Evolutionary conservation across 345 rosid species (phyloP).

Genomic region (Geranium rotundifolium): DNA sequence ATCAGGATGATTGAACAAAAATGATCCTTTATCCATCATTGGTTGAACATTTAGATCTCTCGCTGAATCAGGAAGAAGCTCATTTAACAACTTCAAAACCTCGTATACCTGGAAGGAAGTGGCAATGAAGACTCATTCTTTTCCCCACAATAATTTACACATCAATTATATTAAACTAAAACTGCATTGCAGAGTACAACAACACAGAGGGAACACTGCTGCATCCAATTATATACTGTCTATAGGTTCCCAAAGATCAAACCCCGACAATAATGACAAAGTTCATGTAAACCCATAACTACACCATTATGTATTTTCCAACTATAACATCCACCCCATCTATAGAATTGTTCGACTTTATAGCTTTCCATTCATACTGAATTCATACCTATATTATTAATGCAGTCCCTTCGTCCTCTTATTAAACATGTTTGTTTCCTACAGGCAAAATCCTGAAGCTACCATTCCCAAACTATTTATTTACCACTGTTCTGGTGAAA

Average conservation of each 20-base stretch:
- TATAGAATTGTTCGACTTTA: background rate
- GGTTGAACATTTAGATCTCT: slow-evolving; percentile 30
- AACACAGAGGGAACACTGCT: background rate
- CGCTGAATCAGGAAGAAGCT: slow-evolving; percentile 56
- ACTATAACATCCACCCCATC: background rate
- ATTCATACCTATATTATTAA: too few relatives aligned
- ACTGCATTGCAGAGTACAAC: background rate
- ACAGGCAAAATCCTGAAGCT: background rate
- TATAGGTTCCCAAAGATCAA: too few relatives aligned
- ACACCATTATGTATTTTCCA: too few relatives aligned
- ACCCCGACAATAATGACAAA: too few relatives aligned
- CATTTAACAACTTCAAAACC: slow-evolving; percentile 80
- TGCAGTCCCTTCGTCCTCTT: background rate
- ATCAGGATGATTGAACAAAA: slow-evolving; percentile 49
- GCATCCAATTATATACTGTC: background rate
- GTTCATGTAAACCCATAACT: too few relatives aligned
- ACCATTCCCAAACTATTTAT: background rate
- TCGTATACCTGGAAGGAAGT: slow-evolving; percentile 53
- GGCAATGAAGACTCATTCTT: background rate
- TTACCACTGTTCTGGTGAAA: background rate
- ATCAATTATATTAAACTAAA: background rate
- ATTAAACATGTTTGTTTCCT: background rate
- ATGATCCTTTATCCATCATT: slow-evolving; percentile 48
- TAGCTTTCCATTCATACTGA: background rate
- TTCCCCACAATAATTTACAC: background rate